Base-by-base conservation (phyloP, 1,284 basidiomycete species). In the Sanghuangporus weigelae region DNA sequence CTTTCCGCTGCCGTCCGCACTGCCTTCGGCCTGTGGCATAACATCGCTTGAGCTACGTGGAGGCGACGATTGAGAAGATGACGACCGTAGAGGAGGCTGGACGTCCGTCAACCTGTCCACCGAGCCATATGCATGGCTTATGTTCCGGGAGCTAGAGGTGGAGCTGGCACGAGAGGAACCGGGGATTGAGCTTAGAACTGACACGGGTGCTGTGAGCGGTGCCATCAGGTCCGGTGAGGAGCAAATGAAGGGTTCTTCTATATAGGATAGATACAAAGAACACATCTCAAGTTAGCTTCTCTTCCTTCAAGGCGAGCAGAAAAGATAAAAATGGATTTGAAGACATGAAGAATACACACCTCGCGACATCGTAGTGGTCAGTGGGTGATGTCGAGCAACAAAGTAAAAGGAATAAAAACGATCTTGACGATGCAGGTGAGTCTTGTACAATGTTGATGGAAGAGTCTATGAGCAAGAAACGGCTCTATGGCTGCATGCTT, bases 141-240 rank as follows among this genome's bases (percentile, higher is more conserved):
- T 57, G 21, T 36, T 23, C 10, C 40, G 51, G n/a, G 38, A 40
- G 55, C 40, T 57, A 38, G 44, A 56, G 53, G 23, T 49, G 39
- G 60, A 62, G 44, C 57, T 64, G 31, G 63, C 57, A 49, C 57
- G 57, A 35, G 63, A 64, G 10, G 63, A 64, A 58, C 51, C 48
- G 12, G 49, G 59, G 31, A 60, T 40, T 21, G 63, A 19, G 63
- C 51, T 46, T 12, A 49, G 54, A 14, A 60, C 51, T 23, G 63
- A 19, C 31, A 54, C 31, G 14, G 53, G 26, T 57, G 59, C n/a
- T 14, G 42, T 57, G 21, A 26, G 40, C 3, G 36, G 44, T 26
- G 57, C 40, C 14, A 42, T 35, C 19, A 55, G 51, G 21, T 60
- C 53, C 39, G 57, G 63, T 7, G 57, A 59, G n/a, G 23, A 26